These are phyloP conservation scores for Arabidopsis suecica DNA, from an alignment of 345 rosid species.

Conservation along the genomic window DNA sequence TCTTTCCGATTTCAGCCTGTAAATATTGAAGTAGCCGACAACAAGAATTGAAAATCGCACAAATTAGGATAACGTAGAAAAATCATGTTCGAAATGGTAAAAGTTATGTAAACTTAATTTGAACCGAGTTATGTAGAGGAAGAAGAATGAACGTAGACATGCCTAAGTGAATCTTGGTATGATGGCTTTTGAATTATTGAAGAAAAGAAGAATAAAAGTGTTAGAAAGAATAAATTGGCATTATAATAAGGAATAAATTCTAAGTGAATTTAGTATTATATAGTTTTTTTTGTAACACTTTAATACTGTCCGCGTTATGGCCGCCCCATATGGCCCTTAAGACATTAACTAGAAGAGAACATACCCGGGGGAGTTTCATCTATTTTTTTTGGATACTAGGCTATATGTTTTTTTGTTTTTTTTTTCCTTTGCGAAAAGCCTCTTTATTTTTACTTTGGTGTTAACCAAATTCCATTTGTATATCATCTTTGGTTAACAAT, in stretches of 20 bases:
- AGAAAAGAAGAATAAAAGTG: slow-evolving; percentile 53
- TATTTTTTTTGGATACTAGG: slow-evolving; percentile 14
- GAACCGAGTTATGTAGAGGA: slow-evolving; percentile 24
- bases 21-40: slow-evolving; percentile 37
- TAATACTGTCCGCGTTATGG: slow-evolving; percentile 51
- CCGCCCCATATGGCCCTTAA: slow-evolving; percentile 47
- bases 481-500: neutral
- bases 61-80: slow-evolving; percentile 23
- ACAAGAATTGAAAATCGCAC: slow-evolving; percentile 22
- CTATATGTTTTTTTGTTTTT: neutral
- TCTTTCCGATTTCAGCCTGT: slow-evolving; percentile 1
- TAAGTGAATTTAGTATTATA: slow-evolving; percentile 33
- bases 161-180: slow-evolving; percentile 58
- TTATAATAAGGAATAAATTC: slow-evolving; percentile 67
- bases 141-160: slow-evolving; percentile 42
- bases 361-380: slow-evolving; percentile 52
- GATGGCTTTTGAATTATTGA: slow-evolving; percentile 75
- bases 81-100: slow-evolving; percentile 26
- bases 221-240: slow-evolving; percentile 58
- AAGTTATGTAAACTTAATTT: slow-evolving; percentile 23
- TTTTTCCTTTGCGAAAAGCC: neutral
- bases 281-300: slow-evolving; percentile 38
- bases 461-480: neutral
- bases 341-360: slow-evolving; percentile 48
- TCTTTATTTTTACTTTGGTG: neutral